These are phyloP conservation scores for Babesia ovata DNA, from an alignment of 169 alveolate species.

Conservation along the genomic window DNA sequence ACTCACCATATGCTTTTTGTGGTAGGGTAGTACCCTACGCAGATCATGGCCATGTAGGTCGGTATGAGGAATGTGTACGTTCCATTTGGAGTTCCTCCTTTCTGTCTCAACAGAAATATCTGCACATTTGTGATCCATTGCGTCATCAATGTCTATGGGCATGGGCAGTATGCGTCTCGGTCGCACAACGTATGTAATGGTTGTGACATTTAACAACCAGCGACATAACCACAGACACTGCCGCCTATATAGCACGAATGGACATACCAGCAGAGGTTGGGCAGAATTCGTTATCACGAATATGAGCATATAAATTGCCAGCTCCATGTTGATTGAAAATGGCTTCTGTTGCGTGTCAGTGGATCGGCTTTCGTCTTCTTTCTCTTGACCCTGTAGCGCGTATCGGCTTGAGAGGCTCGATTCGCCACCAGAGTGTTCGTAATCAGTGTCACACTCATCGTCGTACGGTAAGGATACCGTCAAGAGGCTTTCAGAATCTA, in stretches of 20 bases:
- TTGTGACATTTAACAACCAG: neutral
- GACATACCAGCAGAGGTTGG: slow-evolving; percentile 63
- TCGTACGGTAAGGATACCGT: slow-evolving; percentile 42
- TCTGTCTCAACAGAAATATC: slow-evolving; percentile 46
- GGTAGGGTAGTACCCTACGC: slow-evolving; percentile 68
- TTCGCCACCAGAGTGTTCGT: slow-evolving; percentile 18
- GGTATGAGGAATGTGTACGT: slow-evolving; percentile 67
- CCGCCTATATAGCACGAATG: neutral
- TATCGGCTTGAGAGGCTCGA: neutral
- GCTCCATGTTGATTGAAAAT: slow-evolving; percentile 9
- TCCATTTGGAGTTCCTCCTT: slow-evolving; percentile 70
- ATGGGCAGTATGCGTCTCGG: no score
- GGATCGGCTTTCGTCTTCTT: slow-evolving; percentile 3
- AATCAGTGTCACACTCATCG: slow-evolving; percentile 38
- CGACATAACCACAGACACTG: neutral
- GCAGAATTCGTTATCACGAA: slow-evolving; percentile 68
- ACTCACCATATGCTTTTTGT: slow-evolving; percentile 57
- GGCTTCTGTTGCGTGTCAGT: neutral
- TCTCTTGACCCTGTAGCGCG: neutral
- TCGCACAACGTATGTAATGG: neutral
- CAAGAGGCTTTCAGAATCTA: slow-evolving; percentile 10
- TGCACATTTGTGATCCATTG: neutral
- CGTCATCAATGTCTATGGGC: no score
- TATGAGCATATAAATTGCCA: slow-evolving; percentile 36
- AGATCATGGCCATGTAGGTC: slow-evolving; percentile 66